Evolutionary conservation across 1,284 basidiomycete genomes (phyloP), one percentile per base, ranked within the genome.

Genomic region (Takashimella koratensis): DNA sequence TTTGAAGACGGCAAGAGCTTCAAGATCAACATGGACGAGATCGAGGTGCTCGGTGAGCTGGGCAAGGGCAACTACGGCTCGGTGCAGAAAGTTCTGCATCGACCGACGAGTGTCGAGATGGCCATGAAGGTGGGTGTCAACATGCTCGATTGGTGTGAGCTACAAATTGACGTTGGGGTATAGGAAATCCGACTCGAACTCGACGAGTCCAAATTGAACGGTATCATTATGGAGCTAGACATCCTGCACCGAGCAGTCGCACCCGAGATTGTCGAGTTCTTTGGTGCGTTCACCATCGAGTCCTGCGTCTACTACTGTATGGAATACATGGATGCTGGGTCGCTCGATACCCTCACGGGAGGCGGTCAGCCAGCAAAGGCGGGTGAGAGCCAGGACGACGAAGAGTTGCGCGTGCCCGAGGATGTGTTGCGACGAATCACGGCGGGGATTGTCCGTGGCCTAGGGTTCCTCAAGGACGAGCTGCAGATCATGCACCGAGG

Each of bases 231-330:
- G 88, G 95, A 98, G 75, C 86, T 98, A 50, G 94, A 98, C 71
- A 90, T 98, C 63, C 83, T 98, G 23, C 95, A 98, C 76, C 88
- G 93, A 26, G 95, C 94, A 3, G 83, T 87, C 23, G 86, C 88
- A 12, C 87, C 88, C 5, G 86, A 91, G 71, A 98, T 98, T 62
- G 90, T 98, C 70, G 95, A 98, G 64, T 98, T 98, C 67, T 98
- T 96, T 75, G 95, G 95, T 43, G 95, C 95, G 2, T 98, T 98
- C 79, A 98, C 97, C 74, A 93, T 97, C 75, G 95, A 98, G 74
- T 90, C 88, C 22, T 98, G 90, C 75, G 95, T 98, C 36, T 98
- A 98, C 77, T 98, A 97, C 76, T 98, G 95, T 78, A 98, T 98
- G 93, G 95, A 98, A 79, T 92, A 87, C 77, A 98, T 98, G 95